These are phyloP conservation scores for Nicotiana paniculata DNA, from an alignment of 257 asterid genomes.

Conservation along the genomic window DNA sequence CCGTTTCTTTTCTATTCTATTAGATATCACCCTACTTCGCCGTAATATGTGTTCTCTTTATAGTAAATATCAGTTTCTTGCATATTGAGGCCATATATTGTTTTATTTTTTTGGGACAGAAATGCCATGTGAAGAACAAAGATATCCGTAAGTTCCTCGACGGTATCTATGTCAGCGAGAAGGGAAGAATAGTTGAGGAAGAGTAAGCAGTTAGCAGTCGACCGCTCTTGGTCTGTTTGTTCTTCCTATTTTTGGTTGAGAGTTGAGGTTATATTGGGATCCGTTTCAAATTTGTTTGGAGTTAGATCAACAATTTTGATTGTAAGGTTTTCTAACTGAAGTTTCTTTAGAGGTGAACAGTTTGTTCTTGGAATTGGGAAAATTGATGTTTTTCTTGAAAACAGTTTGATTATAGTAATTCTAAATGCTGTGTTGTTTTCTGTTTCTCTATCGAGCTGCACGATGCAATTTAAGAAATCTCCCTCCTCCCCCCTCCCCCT, in stretches of 20 bases:
- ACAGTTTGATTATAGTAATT: background rate
- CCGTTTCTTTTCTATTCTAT: background rate
- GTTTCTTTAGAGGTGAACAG: background rate
- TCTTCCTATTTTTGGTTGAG: background rate
- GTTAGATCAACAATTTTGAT: background rate
- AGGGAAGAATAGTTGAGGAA: slow-evolving; percentile 4
- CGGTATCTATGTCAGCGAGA: background rate
- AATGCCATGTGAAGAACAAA: slow-evolving; percentile 7
- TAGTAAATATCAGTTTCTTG: background rate
- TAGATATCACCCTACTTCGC: background rate
- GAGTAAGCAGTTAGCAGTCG: background rate
- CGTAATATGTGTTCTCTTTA: background rate
- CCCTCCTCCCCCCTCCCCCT: no score
- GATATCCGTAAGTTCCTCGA: slow-evolving; percentile 8
- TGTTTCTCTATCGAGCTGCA: background rate
- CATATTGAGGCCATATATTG: background rate
- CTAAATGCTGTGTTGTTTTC: background rate
- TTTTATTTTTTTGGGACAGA: background rate
- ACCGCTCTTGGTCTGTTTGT: background rate
- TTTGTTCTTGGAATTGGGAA: background rate
- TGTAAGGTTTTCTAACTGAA: background rate
- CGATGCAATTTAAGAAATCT: background rate
- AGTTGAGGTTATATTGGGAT: background rate
- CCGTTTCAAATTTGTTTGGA: background rate
- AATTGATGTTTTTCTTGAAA: background rate